Evolutionary conservation across 768 basidiomycete species (phyloP).

Genomic region (Trametes gibbosa): DNA sequence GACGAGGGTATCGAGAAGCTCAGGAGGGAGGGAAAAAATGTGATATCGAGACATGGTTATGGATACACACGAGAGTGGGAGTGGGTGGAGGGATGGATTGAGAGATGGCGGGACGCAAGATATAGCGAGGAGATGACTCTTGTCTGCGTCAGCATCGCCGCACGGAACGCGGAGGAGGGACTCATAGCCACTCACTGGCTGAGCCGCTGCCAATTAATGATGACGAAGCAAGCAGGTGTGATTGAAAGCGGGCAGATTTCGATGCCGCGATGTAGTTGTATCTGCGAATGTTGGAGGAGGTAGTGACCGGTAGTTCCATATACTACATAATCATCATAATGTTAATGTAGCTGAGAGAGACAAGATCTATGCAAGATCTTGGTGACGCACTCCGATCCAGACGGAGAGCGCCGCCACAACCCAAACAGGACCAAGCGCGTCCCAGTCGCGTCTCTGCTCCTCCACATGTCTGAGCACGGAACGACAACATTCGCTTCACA

Average conservation of each 20-base stretch:
- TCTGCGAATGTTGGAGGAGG: not conserved
- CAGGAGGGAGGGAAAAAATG: constrained; percentile 69
- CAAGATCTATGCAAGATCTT: constrained; percentile 9
- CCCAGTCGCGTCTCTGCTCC: constrained; percentile 8
- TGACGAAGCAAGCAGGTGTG: not conserved
- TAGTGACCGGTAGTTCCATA: no score
- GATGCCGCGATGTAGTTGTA: no score
- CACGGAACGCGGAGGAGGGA: constrained; percentile 7
- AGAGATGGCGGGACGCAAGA: not conserved
- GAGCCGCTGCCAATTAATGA: no score
- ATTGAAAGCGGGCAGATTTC: not conserved
- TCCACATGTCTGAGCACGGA: not conserved
- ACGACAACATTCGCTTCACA: not conserved
- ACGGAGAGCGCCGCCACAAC: constrained; percentile 1
- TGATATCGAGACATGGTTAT: constrained; percentile 42
- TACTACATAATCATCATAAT: no score
- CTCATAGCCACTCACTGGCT: constrained; percentile 6
- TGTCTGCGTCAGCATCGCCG: constrained; percentile 6
- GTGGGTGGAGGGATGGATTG: not conserved
- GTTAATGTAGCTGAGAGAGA: no score
- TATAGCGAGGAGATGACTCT: constrained; percentile 14
- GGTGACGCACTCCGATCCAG: constrained; percentile 4
- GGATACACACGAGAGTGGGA: constrained; percentile 2
- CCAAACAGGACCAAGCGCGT: constrained; percentile 23
- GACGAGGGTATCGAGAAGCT: constrained; percentile 67